Evolutionary conservation across 2,329 filamentous ascomycete genomes (phyloP), one percentile per base, ranked within the genome.

Genomic region (Orbilia javanica): DNA sequence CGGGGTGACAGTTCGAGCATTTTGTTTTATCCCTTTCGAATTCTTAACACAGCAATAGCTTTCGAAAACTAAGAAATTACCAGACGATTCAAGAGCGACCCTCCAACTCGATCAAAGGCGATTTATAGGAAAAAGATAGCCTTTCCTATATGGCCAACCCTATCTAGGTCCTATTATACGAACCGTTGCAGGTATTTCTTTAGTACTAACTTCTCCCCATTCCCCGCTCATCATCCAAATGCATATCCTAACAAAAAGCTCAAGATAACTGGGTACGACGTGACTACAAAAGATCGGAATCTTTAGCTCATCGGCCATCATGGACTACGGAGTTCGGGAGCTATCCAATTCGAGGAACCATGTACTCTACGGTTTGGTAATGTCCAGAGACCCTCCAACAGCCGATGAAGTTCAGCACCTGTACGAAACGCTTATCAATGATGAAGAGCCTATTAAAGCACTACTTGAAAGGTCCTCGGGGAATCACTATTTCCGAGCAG

Each of bases 401-500:
- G 42, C 22, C 4, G 20, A 15, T 25, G 62, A 65, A 22, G 6
- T 48, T 18, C 27, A 31, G 42, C n/a, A 8, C 25, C n/a, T 50
- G 13, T 65, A 65, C 27, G 11, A 48, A 50, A 48, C 20, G 18
- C 44, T 48, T 25, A 25, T 39, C 29, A 25, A 42, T 3, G 48
- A 67, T 27, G 31, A 67, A 27, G 13, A 20, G 31, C 64, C 44
- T 10, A 29, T 67, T 13, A 44, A 8, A 42, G 44, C 46, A 10
- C 29, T 67, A 0, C 64, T 53, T 18, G 46, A 53, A 20, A 55
- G 27, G 18, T 67, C 29, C 8, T 11, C 64, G 13, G 46, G 27
- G 18, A 67, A 55, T 27, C 48, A 52, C 13, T 13, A 53, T 53
- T 67, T 67, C 15, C 27, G 64, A 20, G 64, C 13, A 13, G 64